Evolutionary conservation across 2,329 filamentous ascomycete species (phyloP).

Genomic region (Cucurbitaria berberidis): DNA sequence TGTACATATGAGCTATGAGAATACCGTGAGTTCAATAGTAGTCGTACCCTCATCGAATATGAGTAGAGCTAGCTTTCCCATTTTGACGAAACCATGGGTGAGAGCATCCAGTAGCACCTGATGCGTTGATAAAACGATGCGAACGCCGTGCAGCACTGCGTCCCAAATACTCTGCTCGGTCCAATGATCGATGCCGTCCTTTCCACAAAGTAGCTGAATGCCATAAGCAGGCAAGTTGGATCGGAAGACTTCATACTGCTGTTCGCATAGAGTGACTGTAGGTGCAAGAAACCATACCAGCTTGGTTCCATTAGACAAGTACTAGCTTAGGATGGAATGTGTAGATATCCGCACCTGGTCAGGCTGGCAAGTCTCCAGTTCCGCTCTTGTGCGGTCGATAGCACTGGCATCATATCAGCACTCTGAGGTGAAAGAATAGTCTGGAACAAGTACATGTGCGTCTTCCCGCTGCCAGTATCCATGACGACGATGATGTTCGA

Average conservation of each 20-base stretch:
- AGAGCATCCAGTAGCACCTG: constrained; percentile 77
- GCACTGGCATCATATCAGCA: constrained; percentile 40
- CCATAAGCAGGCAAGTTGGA: constrained; percentile 56
- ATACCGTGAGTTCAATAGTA: neutral
- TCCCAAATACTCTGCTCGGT: constrained; percentile 71
- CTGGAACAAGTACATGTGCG: constrained; percentile 45
- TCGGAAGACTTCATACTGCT: constrained; percentile 49
- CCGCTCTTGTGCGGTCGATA: constrained; percentile 51
- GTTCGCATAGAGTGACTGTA: constrained; percentile 54
- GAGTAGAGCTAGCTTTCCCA: constrained; percentile 69
- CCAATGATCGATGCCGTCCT: constrained; percentile 76
- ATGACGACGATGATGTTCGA: constrained; percentile 57
- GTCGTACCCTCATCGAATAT: constrained; percentile 78
- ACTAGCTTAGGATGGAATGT: constrained; percentile 1
- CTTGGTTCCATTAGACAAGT: constrained; percentile 26
- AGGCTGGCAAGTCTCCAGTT: constrained; percentile 48
- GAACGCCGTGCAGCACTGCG: constrained; percentile 65
- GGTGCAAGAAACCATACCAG: constrained; percentile 57
- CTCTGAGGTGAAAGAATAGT: neutral
- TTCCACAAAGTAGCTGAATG: constrained; percentile 69
- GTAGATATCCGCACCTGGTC: constrained; percentile 40
- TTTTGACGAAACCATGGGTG: constrained; percentile 72
- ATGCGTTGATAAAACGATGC: constrained; percentile 79
- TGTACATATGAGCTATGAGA: constrained; percentile 7
- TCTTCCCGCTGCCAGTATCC: constrained; percentile 59